These are phyloP conservation scores for Alternaria brassicae DNA, from an alignment of 2,329 filamentous ascomycete genomes.

Conservation along the genomic window DNA sequence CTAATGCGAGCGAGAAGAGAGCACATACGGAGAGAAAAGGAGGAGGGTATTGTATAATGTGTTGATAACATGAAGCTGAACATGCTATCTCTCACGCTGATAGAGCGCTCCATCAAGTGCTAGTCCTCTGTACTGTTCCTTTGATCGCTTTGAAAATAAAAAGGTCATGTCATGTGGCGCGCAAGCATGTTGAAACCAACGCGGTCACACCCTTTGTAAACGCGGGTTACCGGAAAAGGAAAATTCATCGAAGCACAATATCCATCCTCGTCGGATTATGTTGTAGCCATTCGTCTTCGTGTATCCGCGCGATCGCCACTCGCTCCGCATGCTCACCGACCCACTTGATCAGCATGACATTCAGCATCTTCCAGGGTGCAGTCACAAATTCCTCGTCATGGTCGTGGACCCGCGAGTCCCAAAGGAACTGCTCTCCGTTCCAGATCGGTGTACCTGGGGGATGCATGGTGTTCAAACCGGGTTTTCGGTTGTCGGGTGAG, in stretches of 20 bases:
- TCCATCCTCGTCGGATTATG: conserved; percentile 29
- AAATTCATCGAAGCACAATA: conserved; percentile 32
- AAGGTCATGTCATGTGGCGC: background rate
- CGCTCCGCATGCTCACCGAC: conserved; percentile 34
- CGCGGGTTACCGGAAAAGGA: background rate
- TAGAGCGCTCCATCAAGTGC: background rate
- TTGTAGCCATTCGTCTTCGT: conserved; percentile 41
- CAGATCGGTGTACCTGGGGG: conserved; percentile 45
- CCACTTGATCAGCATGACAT: conserved; percentile 45
- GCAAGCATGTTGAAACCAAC: background rate
- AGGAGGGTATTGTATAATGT: conserved; percentile 37
- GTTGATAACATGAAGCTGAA: background rate
- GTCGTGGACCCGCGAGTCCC: conserved; percentile 38
- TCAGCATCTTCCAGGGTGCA: conserved; percentile 44
- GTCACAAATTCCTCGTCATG: conserved; percentile 30
- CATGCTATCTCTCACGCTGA: background rate
- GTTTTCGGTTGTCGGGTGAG: conserved; percentile 16
- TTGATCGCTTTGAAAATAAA: background rate
- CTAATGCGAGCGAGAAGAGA: conserved; percentile 31
- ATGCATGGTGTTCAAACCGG: conserved; percentile 30
- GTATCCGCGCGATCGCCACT: conserved; percentile 43
- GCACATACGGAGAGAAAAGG: conserved; percentile 33
- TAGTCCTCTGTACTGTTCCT: background rate
- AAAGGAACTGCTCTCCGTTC: conserved; percentile 36
- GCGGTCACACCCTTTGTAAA: background rate